Base-by-base conservation (phyloP, 2,329 filamentous ascomycete genomes). In the Ascochyta fabae region DNA sequence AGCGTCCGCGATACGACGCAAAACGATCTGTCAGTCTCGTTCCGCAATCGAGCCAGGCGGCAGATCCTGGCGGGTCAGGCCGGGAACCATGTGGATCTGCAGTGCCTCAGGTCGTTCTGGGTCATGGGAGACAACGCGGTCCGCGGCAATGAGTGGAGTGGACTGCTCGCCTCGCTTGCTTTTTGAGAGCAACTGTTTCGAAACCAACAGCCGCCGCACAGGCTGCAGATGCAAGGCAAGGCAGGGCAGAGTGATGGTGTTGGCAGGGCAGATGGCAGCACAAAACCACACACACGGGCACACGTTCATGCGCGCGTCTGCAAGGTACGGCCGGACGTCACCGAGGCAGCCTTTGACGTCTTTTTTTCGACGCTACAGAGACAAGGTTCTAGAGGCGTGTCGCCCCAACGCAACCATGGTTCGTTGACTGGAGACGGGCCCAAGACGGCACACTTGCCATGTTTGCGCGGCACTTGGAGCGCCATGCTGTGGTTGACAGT, bases 81-180 rank as follows among this genome's bases (percentile, higher is more conserved):
- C 53, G 53, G 54, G 48, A 53, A 34, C 54, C 16, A 57, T 52
- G 54, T 57, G 54, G 54, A 33, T 48, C 27, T 35, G 29, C 23
- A 29, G n/a, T 53, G 54, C 54, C 23, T 57, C 54, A 57, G 54
- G 44, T 48, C 33, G 53, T 56, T 56, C 53, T 56, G 47, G 53
- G 36, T 48, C 42, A 39, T 56, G 53, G 36, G 33, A 56, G 53
- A 51, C 53, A 43, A 43, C 15, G 53, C 47, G 42, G 47, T 38
- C 19, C 42, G 33, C 33, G 38, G 47, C 24, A 43, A 27, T 40
- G 16, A 41, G 23, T 34, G 40, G 41, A 31, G 31, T 24, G 31
- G 16, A n/a, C 22, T 56, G 53, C 47, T 51, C 43, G 42, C 41
- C 53, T 42, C 31, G 42, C 42, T 50, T 50, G 23, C 24, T 47